These are phyloP conservation scores for Porcisia hertigi DNA, from an alignment of 208 protist species.

Conservation along the genomic window DNA sequence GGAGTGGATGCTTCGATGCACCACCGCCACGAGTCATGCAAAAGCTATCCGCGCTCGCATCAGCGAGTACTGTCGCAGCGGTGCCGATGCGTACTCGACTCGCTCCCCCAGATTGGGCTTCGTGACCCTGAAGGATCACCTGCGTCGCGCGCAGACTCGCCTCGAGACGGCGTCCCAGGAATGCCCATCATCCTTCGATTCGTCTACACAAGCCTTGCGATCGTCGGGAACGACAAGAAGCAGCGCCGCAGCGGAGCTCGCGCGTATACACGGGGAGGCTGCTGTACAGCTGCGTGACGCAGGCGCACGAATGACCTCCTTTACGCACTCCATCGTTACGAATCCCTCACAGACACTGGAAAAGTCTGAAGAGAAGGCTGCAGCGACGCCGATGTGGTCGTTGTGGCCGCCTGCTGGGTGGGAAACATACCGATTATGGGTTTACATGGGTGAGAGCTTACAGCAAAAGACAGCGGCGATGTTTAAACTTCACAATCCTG, in stretches of 20 bases:
- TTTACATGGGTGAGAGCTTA: neutral
- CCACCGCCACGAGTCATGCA: neutral
- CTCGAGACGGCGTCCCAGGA: neutral
- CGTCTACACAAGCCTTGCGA: neutral
- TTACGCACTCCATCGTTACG: neutral
- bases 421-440: constrained; percentile 2
- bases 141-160: constrained; percentile 1
- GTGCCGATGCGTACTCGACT: neutral
- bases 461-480: neutral
- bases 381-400: neutral
- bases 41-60: neutral
- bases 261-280: neutral
- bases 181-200: neutral
- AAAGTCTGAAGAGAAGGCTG: too few relatives aligned
- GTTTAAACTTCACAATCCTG: constrained; percentile 12
- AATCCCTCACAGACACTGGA: neutral
- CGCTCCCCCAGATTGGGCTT: neutral
- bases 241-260: constrained; percentile 2
- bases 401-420: constrained; percentile 27
- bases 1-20: neutral
- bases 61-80: neutral
- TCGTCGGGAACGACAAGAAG: neutral
- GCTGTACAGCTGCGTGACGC: neutral
- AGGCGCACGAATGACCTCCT: neutral
- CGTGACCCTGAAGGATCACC: neutral